Percentiles rank a stretch among this genome's conserved stretches.
Conservation (phyloP, 2,329 filamentous ascomycete genomes). For the Calonectria pseudoturangicola region DNA sequence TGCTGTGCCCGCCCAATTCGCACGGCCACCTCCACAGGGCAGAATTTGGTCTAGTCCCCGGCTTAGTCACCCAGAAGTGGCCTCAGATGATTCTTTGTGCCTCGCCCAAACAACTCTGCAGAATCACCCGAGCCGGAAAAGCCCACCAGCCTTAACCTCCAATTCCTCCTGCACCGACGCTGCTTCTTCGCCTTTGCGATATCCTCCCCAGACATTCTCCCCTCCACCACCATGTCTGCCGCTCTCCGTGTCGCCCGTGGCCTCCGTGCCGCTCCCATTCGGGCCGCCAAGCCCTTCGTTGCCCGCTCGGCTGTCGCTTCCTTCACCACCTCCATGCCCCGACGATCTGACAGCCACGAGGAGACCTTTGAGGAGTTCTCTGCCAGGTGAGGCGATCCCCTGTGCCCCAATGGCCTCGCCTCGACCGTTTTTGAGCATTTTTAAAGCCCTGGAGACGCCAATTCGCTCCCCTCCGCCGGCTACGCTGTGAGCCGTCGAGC, state of each 20-base stretch:
- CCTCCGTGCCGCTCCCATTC: conserved; percentile 78
- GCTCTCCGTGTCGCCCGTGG: conserved; percentile 83
- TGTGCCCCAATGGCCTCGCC: conserved; percentile 44
- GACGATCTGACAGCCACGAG: conserved; percentile 83
- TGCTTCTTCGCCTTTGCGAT: conserved; percentile 45
- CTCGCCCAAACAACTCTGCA: conserved; percentile 56
- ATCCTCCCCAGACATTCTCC: conserved; percentile 50
- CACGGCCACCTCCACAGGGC: conserved; percentile 52
- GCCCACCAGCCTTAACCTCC: conserved; percentile 50
- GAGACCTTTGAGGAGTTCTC: conserved; percentile 99
- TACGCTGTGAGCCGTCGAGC: conserved; percentile 35
- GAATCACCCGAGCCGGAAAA: conserved; percentile 56
- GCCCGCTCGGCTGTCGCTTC: conserved; percentile 73
- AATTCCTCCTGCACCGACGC: conserved; percentile 48
- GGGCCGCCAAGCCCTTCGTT: conserved; percentile 73
- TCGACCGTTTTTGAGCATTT: conserved; percentile 15
- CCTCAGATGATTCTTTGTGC: conserved; percentile 55
- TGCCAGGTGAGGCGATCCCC: conserved; percentile 82
- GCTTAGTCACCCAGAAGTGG: conserved; percentile 59
- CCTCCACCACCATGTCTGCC: conserved; percentile 76
- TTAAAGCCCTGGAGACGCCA: conserved; percentile 12
- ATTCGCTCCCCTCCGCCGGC: conserved; percentile 25
- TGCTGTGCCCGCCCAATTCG: conserved; percentile 49
- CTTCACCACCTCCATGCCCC: conserved; percentile 79
- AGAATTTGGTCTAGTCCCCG: conserved; percentile 51